Percentiles rank a stretch among this genome's conserved stretches.
Conservation (phyloP, 192 early-diverging fungal genomes). For the Mortierella hygrophila region DNA sequence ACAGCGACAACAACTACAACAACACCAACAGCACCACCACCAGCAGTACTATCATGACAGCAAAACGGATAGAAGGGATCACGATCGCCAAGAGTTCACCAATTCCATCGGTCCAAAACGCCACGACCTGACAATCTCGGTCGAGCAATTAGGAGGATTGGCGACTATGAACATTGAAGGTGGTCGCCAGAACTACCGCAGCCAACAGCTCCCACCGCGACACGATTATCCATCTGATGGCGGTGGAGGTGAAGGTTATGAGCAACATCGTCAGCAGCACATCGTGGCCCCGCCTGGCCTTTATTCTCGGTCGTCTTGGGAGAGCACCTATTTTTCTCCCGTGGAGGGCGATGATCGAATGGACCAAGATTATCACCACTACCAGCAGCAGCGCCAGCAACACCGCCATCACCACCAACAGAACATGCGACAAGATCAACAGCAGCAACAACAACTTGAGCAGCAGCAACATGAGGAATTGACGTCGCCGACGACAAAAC, state of each 20-base stretch:
- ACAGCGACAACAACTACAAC: slow-evolving; percentile 5
- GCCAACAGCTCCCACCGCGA: background rate
- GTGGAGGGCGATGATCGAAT: background rate
- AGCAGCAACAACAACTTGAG: background rate
- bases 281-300: background rate
- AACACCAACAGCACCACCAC: background rate
- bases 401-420: background rate
- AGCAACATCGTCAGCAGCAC: background rate
- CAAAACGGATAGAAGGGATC: background rate
- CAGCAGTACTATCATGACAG: background rate
- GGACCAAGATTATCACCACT: background rate
- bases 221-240: background rate
- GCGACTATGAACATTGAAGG: background rate
- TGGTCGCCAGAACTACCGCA: background rate
- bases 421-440: background rate
- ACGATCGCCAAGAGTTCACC: background rate
- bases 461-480: background rate
- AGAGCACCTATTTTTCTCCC: background rate
- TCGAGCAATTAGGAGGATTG: background rate
- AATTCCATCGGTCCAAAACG: too few species aligned
- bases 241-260: background rate
- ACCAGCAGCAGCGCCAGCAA: background rate
- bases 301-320: slow-evolving; percentile 7
- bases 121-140: background rate
- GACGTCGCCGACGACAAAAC: background rate